phyloP scores from a whole-genome alignment of 257 asterid species.

The Solanum pennellii region DNA sequence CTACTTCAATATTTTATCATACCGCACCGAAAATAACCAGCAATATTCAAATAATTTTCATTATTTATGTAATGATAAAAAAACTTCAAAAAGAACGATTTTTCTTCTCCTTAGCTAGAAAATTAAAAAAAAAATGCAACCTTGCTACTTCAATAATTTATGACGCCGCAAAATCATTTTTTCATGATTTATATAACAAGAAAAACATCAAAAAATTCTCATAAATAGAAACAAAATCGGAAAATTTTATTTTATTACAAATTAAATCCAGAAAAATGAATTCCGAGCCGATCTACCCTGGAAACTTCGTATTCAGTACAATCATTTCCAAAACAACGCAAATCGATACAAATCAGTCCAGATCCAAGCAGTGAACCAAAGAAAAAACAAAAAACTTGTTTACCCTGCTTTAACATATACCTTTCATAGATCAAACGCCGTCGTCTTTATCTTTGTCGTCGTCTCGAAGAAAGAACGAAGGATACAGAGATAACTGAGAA shows the following conservation, averaged over 20 bases:
- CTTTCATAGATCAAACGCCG: slow-evolving; percentile 6
- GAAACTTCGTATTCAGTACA: background rate
- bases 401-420: background rate
- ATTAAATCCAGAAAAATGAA: background rate
- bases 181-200: background rate
- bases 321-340: background rate
- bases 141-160: background rate
- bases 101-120: background rate
- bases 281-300: background rate
- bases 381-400: background rate
- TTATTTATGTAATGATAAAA: too few relatives aligned
- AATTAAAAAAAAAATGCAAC: background rate
- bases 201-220: background rate
- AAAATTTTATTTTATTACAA: background rate
- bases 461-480: background rate
- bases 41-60: background rate
- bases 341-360: background rate
- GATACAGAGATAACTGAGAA: background rate
- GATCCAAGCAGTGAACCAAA: background rate
- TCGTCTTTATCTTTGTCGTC: background rate
- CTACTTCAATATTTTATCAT: background rate
- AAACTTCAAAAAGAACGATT: too few relatives aligned
- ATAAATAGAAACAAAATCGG: background rate
- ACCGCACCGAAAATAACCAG: background rate
- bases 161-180: background rate